These are phyloP conservation scores for Brasilioporus rufonigricans DNA, from an alignment of 768 basidiomycete genomes.

Conservation along the genomic window DNA sequence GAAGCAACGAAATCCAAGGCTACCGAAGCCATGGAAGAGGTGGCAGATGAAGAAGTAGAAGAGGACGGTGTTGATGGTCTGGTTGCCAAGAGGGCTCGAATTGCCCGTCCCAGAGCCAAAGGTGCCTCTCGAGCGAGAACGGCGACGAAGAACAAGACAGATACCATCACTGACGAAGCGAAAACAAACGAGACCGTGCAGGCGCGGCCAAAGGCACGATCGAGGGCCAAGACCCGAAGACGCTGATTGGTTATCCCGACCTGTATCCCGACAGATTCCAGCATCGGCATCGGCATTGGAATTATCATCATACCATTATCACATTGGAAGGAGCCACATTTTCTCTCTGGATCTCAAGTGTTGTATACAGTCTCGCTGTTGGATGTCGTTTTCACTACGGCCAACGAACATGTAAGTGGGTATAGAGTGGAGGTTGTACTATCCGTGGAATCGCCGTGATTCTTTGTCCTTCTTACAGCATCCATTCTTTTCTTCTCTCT, in stretches of 20 bases:
- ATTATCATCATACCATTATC: constrained; percentile 22
- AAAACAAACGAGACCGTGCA: constrained; percentile 22
- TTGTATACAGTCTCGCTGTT: constrained; percentile 17
- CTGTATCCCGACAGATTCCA: constrained; percentile 11
- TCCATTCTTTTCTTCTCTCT: constrained; percentile 1
- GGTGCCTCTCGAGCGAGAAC: constrained; percentile 18
- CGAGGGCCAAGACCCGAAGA: constrained; percentile 28
- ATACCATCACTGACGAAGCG: constrained; percentile 5
- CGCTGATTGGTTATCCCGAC: constrained; percentile 22
- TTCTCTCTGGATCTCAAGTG: constrained; percentile 21
- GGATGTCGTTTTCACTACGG: constrained; percentile 2
- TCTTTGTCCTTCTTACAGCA: constrained; percentile 1
- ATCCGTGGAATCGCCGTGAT: constrained; percentile 12
- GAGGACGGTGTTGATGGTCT: constrained; percentile 13
- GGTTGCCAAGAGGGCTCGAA: constrained; percentile 20
- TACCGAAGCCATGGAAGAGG: constrained; percentile 11
- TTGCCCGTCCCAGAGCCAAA: constrained; percentile 23
- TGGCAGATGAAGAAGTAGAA: constrained; percentile 13
- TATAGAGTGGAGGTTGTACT: constrained; percentile 21
- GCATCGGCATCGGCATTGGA: constrained; percentile 19
- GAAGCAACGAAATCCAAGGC: constrained; percentile 23
- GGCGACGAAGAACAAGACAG: constrained; percentile 17
- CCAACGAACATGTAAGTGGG: constrained; percentile 7
- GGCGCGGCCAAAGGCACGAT: constrained; percentile 32
- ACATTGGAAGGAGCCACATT: constrained; percentile 18